Base-by-base conservation (phyloP, 1,284 basidiomycete genomes). In the Trametes versicolor region DNA sequence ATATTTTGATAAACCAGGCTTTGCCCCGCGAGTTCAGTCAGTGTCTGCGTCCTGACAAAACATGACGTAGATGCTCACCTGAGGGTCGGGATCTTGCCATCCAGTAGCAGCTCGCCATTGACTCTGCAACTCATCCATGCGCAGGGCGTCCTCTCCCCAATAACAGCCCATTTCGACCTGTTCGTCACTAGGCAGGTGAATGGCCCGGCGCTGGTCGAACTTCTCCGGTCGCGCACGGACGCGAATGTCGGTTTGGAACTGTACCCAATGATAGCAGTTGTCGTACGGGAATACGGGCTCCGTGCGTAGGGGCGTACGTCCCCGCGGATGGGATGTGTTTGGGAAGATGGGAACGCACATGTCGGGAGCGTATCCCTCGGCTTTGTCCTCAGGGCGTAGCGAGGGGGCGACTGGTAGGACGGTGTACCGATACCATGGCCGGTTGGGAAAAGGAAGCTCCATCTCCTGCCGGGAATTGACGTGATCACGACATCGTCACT, bases 341-440 rank as follows among this genome's bases (percentile, higher is more conserved):
- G 65, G 65, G 27, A 34, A 60, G 29, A 63, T 64, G 6, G 65
- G 62, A n/a, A 53, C 39, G 49, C 49, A 60, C 65, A 67, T 62
- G 15, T 66, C 62, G 8, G 62, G 2, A 0, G 61, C 58, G 62
- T 54, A 27, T 21, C 58, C 41, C 10, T 27, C 9, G 7, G 32
- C 34, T 12, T 37, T 8, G 10, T 52, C 51, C 9, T 19, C 10
- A 10, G 32, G 15, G 2, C 51, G 51, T 19, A 52, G 32, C 8
- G 10, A 52, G 32, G 51, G 51, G 3, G 32, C 51, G 32, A 52
- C 27, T 8, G 25, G 21, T 6, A 23, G n/a, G 4, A 36, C 43
- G 43, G 2, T n/a, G 43, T 45, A 45, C 17, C 43, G 25, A 53
- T 53, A 53, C 51, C 51, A 53, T 4, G 51, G 51, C 21, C 21